Evolutionary conservation across 306 rosid species (phyloP), one percentile per base, ranked within the genome.

Genomic region (Acacia melanoxylon): DNA sequence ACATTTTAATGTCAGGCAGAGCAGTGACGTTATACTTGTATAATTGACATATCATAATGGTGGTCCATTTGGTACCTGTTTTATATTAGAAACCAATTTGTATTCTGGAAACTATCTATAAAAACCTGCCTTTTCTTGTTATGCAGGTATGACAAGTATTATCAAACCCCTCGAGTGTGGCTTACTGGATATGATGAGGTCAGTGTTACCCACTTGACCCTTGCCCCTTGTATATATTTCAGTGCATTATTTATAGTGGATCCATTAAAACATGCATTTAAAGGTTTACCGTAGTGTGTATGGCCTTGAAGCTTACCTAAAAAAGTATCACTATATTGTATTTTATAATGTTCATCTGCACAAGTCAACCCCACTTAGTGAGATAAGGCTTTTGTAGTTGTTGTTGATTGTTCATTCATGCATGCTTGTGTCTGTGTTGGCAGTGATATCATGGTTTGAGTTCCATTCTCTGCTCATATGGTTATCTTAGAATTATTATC

Each of bases 111-210:
- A 74, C 76, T 35, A 17, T 70, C 54, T 83, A 45, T 42, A 82
- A 74, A 33, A 74, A 22, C 51, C 69, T 61, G 35, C 46, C 25
- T 25, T 83, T 69, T 25, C 65, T n/a, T 14, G 11, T 61, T 86
- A 75, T 84, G 80, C 88, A 93, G 99, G 88, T 95, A 95, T 80
- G 99, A 93, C 83, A 92, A 95, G 83, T 95, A 95, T 86, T 95
- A 95, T 86, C 99, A 95, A 83, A 93, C 99, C 71, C 99, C 99
- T 72, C 93, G 98, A 27, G 97, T 95, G 70, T 95, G 99, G 99
- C 97, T 95, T 81, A 95, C 99, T 75, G 98, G 99, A 1, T 95
- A 93, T 79, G 99, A 95, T 76, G 99, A 95, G 99, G 98, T 91
- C 80, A 35, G 83, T 77, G 48, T 61, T 81, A 52, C 81, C 58